These are phyloP conservation scores for Cenchrus purpureus DNA, from an alignment of 176 grass and related monocot genomes.

Conservation along the genomic window DNA sequence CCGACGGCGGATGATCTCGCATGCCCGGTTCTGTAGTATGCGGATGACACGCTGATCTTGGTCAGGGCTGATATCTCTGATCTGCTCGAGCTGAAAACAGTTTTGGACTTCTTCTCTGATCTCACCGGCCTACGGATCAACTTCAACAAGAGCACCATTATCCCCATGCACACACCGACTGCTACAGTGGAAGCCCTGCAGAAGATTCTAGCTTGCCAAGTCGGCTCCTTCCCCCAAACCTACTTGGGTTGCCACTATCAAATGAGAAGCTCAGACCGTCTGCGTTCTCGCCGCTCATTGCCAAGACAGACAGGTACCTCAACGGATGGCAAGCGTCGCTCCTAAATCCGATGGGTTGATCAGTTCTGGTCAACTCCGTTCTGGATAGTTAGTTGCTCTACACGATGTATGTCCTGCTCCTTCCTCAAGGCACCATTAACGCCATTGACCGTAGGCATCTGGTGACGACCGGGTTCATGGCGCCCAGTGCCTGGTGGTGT, in stretches of 20 bases:
- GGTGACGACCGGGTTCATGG: rapidly evolving
- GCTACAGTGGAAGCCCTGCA: too few species aligned
- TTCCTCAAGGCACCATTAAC: neutral
- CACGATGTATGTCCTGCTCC: neutral
- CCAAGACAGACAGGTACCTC: rapidly evolving
- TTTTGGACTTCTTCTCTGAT: neutral
- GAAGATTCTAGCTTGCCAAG: neutral
- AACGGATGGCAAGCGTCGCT: neutral
- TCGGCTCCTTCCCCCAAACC: neutral
- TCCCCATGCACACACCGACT: neutral
- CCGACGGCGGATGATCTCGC: rapidly evolving
- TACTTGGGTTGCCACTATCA: neutral
- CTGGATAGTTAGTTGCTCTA: neutral
- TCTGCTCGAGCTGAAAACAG: rapidly evolving
- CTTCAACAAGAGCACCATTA: neutral
- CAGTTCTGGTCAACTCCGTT: neutral
- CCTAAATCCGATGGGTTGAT: neutral
- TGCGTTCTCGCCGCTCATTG: neutral
- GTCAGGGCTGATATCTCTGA: neutral
- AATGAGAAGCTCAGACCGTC: neutral
- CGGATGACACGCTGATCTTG: neutral
- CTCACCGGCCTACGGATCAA: neutral
- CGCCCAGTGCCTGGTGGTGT: neutral
- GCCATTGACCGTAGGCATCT: too few species aligned
- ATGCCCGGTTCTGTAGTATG: neutral